Conservation (phyloP, 202 grass and related monocot genomes). For the Elaeis oleifera region DNA sequence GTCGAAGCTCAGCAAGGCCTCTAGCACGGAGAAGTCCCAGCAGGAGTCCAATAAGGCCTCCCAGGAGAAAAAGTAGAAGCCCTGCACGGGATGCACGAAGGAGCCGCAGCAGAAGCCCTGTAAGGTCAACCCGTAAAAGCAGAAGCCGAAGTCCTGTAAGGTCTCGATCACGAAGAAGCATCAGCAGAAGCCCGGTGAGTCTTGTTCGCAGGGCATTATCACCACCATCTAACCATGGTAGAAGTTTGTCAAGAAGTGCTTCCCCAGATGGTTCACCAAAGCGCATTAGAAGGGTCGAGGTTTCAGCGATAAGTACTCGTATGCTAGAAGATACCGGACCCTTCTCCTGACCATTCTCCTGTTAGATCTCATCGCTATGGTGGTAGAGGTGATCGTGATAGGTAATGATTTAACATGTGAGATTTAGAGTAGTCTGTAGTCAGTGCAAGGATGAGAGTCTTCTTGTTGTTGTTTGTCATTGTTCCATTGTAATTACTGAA, state of each 20-base stretch:
- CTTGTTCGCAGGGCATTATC: slow-evolving; percentile 50
- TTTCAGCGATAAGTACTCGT: slow-evolving; percentile 87
- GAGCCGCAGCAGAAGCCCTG: slow-evolving; percentile 55
- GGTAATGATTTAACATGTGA: slow-evolving; percentile 29
- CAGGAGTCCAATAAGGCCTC: slow-evolving; percentile 48
- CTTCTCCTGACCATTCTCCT: slow-evolving; percentile 64
- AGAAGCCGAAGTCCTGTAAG: no score
- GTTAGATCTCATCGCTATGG: slow-evolving; percentile 56
- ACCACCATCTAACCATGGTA: slow-evolving; percentile 46
- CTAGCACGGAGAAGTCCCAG: slow-evolving; percentile 31
- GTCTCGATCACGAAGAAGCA: slow-evolving; percentile 38
- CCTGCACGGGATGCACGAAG: slow-evolving; percentile 39
- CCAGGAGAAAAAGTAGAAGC: slow-evolving; percentile 72
- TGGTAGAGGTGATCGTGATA: slow-evolving; percentile 65
- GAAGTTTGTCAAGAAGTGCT: slow-evolving; percentile 79
- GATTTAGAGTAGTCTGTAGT: no score
- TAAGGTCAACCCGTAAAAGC: slow-evolving; percentile 13
- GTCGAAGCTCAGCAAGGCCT: slow-evolving; percentile 4
- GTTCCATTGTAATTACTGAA: not conserved
- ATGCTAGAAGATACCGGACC: slow-evolving; percentile 88
- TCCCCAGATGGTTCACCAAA: slow-evolving; percentile 88
- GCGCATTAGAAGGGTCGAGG: slow-evolving; percentile 79
- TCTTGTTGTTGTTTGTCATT: not conserved
- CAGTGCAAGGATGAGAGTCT: no score
- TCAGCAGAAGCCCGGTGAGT: slow-evolving; percentile 48